These are phyloP conservation scores for Diaporthe vaccinii DNA, from an alignment of 2,329 filamentous ascomycete genomes.

Conservation along the genomic window DNA sequence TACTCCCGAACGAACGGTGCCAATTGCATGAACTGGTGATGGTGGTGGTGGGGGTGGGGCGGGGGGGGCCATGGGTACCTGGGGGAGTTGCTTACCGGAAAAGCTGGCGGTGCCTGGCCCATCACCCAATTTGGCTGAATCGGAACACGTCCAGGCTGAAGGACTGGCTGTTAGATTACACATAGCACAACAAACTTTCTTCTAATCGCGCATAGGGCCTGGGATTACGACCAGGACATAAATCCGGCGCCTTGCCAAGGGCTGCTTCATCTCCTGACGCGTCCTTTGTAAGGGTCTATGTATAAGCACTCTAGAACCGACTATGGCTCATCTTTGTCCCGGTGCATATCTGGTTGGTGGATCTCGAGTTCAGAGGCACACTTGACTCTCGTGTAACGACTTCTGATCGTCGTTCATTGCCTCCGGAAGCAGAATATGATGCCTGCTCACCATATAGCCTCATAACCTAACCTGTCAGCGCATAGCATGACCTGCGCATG, in stretches of 20 bases:
- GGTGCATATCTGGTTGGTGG: background rate
- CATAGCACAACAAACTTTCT: background rate
- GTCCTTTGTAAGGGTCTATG: background rate
- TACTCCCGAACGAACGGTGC: background rate
- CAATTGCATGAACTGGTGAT: background rate
- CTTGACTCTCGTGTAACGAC: background rate
- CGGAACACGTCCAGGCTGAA: constrained; percentile 7
- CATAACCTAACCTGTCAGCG: background rate
- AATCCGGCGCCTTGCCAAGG: background rate
- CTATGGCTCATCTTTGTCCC: background rate
- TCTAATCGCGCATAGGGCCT: background rate
- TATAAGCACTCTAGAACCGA: too few relatives aligned
- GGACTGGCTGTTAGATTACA: background rate
- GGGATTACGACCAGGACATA: background rate
- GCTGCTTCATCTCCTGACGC: background rate
- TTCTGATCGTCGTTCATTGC: background rate
- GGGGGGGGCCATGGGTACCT: background rate
- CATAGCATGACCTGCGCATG: background rate
- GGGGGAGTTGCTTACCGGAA: background rate
- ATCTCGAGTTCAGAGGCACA: too few relatives aligned
- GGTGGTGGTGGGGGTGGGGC: background rate
- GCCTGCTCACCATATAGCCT: background rate
- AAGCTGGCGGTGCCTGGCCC: background rate
- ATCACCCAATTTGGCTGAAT: constrained; percentile 11
- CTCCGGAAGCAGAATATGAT: too few relatives aligned